A percentile compares a stretch with the other conserved stretches of the same genome.
phyloP scores from a whole-genome alignment of 1,284 basidiomycete species.

The Erythrobasidium hasegawianum region DNA sequence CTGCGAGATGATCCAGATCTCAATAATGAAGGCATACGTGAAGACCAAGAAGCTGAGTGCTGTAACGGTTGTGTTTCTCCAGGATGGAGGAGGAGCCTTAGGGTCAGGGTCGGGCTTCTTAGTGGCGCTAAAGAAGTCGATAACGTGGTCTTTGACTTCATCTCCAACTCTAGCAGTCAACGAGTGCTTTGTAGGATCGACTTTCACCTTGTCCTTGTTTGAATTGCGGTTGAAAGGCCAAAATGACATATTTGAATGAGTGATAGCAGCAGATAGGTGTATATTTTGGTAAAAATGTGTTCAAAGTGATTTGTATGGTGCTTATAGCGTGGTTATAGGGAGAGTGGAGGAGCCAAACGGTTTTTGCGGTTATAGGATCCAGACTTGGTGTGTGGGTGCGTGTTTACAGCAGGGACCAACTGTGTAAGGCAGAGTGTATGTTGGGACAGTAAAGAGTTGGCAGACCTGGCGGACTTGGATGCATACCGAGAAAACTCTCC shows the following conservation, averaged over 20 bases:
- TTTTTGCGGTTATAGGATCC: no score
- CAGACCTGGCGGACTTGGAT: no score
- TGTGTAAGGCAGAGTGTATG: no score
- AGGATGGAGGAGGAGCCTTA: conserved; percentile 1
- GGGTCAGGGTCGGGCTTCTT: neutral
- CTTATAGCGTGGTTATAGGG: no score
- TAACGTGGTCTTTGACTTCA: neutral
- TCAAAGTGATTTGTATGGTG: no score
- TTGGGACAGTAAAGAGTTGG: no score
- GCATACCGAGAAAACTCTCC: no score
- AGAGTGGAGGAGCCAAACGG: no score
- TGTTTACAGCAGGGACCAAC: no score
- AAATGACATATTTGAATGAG: neutral
- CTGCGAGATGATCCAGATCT: conserved; percentile 27
- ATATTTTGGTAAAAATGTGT: no score
- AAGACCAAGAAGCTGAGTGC: conserved; percentile 14
- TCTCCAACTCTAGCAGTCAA: neutral
- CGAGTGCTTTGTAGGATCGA: neutral
- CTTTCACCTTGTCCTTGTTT: neutral
- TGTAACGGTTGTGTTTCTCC: conserved; percentile 20
- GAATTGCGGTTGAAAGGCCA: neutral
- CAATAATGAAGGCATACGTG: conserved; percentile 8
- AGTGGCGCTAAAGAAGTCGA: conserved; percentile 15
- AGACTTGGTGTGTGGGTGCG: no score
- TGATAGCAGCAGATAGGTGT: no score